Base-by-base conservation (phyloP, 139 green algal species). In the Chlamydomonas asymmetrica region DNA sequence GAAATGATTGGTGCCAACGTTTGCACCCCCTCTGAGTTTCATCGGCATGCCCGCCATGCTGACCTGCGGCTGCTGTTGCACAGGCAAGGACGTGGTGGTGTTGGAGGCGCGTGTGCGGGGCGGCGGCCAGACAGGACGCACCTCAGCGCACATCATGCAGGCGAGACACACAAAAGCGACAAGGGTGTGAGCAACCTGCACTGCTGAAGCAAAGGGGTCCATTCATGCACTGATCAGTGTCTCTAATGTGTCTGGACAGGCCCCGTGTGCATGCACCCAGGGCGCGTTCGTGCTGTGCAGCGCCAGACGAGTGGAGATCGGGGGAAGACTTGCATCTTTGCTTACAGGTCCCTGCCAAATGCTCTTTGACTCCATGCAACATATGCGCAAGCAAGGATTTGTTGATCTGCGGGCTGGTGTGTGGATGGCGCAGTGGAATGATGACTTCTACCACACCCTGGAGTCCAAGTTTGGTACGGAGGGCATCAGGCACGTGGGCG, bases 71-170 rank as follows among this genome's bases (percentile, higher is more conserved):
- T 43, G 41, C 41, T 34, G 25, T 8, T 32, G n/a, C 38, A 1
- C 80, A 86, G 90, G 90, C 68, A 88, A 91, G 57, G 71, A 68
- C 1, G 90, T 95, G 38, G 85, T 89, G 43, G 76, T 94, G 22
- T 35, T 95, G 23, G 90, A 94, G 82, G 41, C 63, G 25, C 72
- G 82, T 23, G 71, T 71, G 1, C 78, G 81, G 16, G 89, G 89
- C 13, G 76, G 62, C 0, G 89, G 89, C 1, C 84, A 92, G 78
- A 92, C 90, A 9, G 89, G 89, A 3, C 81, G 82, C 35, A 92
- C 76, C 29, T 89, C 84, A 8, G 88, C 85, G 23, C 82, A 92
- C 66, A 74, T 93, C 45, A 92, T 88, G 78, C 71, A 65, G 32
- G 50, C 29, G 10, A n/a, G n/a, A n/a, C n/a, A n/a, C n/a, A n/a